A percentile compares a stretch with the other conserved stretches of the same genome.
Conservation (phyloP, 2,329 filamentous ascomycete genomes). For the Penicillium polonicum region DNA sequence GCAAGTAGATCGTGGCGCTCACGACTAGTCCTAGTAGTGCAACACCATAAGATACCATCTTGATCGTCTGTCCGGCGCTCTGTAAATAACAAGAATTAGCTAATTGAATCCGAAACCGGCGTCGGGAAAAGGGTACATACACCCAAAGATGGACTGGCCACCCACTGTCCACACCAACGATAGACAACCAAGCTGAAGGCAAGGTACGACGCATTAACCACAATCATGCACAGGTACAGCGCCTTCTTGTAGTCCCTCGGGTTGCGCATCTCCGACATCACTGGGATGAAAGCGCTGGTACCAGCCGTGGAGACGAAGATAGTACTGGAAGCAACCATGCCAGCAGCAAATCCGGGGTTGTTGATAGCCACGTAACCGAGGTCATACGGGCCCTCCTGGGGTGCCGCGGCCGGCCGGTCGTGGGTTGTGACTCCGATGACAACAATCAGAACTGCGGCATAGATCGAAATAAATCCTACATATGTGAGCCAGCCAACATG, state of each 20-base stretch:
- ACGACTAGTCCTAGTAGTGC: conserved; percentile 55
- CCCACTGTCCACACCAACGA: conserved; percentile 59
- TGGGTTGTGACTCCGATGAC: conserved; percentile 58
- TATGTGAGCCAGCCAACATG: conserved; percentile 61
- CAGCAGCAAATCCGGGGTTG: conserved; percentile 56
- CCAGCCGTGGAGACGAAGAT: conserved; percentile 60
- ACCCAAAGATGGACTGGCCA: conserved; percentile 59
- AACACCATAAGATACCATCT: conserved; percentile 62
- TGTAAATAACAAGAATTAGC: not conserved
- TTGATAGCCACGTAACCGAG: conserved; percentile 57
- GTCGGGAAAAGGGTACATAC: not conserved
- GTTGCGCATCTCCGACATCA: conserved; percentile 62
- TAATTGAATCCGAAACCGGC: too few species aligned
- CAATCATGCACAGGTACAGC: conserved; percentile 57
- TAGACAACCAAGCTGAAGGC: conserved; percentile 60
- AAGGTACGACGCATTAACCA: conserved; percentile 57
- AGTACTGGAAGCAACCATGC: conserved; percentile 56
- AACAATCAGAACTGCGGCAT: conserved; percentile 57
- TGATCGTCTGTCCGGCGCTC: conserved; percentile 55
- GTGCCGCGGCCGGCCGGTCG: conserved; percentile 59
- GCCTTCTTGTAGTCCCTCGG: conserved; percentile 60
- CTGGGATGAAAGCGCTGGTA: conserved; percentile 59
- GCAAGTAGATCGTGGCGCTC: conserved; percentile 46
- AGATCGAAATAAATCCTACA: conserved; percentile 58
- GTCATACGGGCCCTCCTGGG: conserved; percentile 57